Evolutionary conservation across 345 rosid species (phyloP).

Genomic region (Heritiera fomes): DNA sequence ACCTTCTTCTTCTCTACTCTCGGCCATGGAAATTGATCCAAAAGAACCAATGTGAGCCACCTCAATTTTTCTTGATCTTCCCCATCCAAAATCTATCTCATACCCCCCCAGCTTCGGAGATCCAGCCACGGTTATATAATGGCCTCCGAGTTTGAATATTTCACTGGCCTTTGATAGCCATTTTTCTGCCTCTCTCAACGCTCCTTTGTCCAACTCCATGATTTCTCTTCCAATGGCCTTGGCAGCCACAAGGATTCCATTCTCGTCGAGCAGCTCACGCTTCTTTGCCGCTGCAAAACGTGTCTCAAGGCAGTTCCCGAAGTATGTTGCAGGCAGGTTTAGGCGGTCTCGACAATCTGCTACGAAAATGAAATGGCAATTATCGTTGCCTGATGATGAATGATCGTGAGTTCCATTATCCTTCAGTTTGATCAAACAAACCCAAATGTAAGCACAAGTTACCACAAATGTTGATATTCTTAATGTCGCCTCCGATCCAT

Average conservation of each 20-base stretch:
- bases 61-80: slow-evolving; percentile 44
- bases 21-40: slow-evolving; percentile 25
- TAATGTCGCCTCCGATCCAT: no score
- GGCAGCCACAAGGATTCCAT: slow-evolving; percentile 39
- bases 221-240: slow-evolving; percentile 34
- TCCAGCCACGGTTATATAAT: background rate
- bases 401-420: no score
- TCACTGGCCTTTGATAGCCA: slow-evolving; percentile 37
- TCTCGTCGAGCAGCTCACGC: slow-evolving; percentile 31
- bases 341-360: slow-evolving; percentile 1
- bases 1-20: slow-evolving; percentile 35
- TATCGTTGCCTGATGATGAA: no score
- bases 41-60: slow-evolving; percentile 33
- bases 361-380: background rate
- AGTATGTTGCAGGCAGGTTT: slow-evolving; percentile 22
- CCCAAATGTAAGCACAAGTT: no score
- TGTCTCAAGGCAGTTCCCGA: slow-evolving; percentile 39
- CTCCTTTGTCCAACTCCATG: slow-evolving; percentile 28
- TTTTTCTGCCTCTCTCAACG: slow-evolving; percentile 30
- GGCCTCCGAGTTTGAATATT: slow-evolving; percentile 21
- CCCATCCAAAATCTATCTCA: slow-evolving; percentile 51
- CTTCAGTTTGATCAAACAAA: no score
- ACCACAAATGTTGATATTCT: no score
- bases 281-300: background rate
- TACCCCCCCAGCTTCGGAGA: slow-evolving; percentile 36